These are phyloP conservation scores for Eragrostis curvula DNA, from an alignment of 176 grass and related monocot genomes.

Conservation along the genomic window DNA sequence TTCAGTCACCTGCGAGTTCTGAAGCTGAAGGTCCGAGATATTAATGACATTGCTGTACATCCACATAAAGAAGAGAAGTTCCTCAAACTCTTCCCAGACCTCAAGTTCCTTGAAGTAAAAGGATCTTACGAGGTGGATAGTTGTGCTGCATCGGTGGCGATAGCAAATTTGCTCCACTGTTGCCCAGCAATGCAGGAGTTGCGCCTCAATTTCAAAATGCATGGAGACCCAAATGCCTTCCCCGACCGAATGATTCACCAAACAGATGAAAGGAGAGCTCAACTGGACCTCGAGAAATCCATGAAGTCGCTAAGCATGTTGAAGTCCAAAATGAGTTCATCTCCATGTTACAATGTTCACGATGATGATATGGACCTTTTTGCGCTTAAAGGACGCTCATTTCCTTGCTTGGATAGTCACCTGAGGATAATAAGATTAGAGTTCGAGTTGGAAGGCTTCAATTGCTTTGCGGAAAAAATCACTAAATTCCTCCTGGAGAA, in stretches of 20 bases:
- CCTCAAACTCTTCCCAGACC: background rate
- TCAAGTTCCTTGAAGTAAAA: background rate
- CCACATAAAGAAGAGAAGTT: background rate
- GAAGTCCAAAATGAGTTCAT: background rate
- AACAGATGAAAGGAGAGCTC: background rate
- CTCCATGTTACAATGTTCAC: background rate
- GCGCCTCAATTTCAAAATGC: background rate
- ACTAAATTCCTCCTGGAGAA: constrained; percentile 13
- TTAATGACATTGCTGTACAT: background rate
- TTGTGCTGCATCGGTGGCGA: background rate
- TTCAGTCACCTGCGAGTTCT: background rate
- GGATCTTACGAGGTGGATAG: background rate
- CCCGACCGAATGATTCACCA: no score
- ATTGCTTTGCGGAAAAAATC: background rate
- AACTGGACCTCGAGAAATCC: background rate
- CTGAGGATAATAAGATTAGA: constrained; percentile 7
- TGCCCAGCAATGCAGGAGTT: constrained; percentile 16
- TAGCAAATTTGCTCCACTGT: background rate
- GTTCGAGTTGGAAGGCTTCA: background rate
- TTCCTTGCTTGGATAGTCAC: background rate
- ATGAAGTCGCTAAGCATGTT: background rate
- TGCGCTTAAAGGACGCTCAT: background rate
- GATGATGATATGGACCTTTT: background rate
- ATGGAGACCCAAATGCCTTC: no score
- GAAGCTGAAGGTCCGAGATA: background rate